phyloP scores from a whole-genome alignment of 1,284 basidiomycete genomes.

The Kalmanozyma brasiliensis region DNA sequence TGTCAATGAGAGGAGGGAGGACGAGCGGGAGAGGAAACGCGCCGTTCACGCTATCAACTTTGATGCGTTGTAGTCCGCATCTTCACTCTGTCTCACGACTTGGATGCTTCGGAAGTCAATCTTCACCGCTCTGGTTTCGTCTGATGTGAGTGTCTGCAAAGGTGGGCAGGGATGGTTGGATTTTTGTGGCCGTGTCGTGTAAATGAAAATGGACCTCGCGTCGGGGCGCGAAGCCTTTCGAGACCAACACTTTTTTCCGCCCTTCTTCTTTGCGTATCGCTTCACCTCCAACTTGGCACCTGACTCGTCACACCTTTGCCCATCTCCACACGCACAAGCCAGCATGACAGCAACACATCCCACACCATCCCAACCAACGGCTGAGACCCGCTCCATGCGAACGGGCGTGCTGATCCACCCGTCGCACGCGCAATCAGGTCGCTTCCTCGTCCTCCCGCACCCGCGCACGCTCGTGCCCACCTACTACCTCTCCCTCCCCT shows the following conservation, averaged over 20 bases:
- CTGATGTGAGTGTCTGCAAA: too few relatives aligned
- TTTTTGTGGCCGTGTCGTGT: constrained; percentile 17
- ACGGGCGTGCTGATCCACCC: constrained; percentile 36
- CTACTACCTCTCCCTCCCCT: constrained; percentile 22
- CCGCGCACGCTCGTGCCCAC: constrained; percentile 29
- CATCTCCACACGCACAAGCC: neutral
- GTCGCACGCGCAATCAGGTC: constrained; percentile 4
- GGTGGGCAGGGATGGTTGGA: too few relatives aligned
- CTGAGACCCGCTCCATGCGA: constrained; percentile 12
- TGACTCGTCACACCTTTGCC: neutral
- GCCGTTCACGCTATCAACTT: constrained; percentile 96
- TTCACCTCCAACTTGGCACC: too few relatives aligned
- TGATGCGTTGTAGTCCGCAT: constrained; percentile 78
- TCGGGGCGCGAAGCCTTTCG: neutral
- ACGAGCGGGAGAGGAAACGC: constrained; percentile 86
- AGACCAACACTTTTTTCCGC: constrained; percentile 35
- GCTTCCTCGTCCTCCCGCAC: constrained; percentile 42
- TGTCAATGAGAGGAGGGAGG: constrained; percentile 90
- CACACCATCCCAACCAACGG: neutral
- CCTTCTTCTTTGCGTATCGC: too few relatives aligned
- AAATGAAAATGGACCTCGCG: constrained; percentile 10
- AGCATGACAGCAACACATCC: constrained; percentile 5
- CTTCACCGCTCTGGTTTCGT: too few relatives aligned
- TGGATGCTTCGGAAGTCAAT: too few relatives aligned
- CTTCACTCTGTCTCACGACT: too few relatives aligned